phyloP scores from a whole-genome alignment of 306 rosid genomes.

The Ormosia emarginata region DNA sequence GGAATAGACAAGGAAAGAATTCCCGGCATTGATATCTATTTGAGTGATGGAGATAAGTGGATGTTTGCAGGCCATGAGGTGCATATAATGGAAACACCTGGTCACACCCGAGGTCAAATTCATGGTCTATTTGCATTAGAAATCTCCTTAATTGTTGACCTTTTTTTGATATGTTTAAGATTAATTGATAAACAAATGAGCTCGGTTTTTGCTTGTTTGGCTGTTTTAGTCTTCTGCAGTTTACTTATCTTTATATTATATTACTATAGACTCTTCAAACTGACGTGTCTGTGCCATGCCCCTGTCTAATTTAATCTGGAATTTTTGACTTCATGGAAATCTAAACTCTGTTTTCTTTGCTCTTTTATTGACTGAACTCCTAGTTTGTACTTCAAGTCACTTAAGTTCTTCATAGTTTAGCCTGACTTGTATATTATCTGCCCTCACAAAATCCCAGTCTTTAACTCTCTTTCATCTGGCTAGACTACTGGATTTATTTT shows the following conservation, averaged over 20 bases:
- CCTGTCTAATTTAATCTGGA: background rate
- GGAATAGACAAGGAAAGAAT: slow-evolving; percentile 71
- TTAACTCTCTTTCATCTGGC: slow-evolving; percentile 9
- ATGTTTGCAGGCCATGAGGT: slow-evolving; percentile 99
- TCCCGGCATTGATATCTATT: slow-evolving; percentile 82
- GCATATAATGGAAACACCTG: slow-evolving; percentile 88
- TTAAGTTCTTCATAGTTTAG: slow-evolving; percentile 13
- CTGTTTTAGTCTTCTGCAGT: background rate
- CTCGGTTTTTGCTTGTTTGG: background rate
- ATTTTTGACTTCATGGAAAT: background rate
- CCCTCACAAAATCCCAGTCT: background rate
- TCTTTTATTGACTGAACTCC: background rate
- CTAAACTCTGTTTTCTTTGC: background rate
- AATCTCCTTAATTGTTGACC: background rate
- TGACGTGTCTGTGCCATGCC: background rate
- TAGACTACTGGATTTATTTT: slow-evolving; percentile 11
- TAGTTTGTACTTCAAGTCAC: background rate
- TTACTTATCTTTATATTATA: background rate
- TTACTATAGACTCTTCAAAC: background rate
- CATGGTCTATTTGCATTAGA: slow-evolving; percentile 16
- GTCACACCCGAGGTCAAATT: slow-evolving; percentile 82
- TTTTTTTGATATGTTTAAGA: background rate
- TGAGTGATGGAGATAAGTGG: slow-evolving; percentile 97
- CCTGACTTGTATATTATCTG: background rate
- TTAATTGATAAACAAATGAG: background rate